Evolutionary conservation across 257 asterid species (phyloP).

Genomic region (Cruciata laevipes): DNA sequence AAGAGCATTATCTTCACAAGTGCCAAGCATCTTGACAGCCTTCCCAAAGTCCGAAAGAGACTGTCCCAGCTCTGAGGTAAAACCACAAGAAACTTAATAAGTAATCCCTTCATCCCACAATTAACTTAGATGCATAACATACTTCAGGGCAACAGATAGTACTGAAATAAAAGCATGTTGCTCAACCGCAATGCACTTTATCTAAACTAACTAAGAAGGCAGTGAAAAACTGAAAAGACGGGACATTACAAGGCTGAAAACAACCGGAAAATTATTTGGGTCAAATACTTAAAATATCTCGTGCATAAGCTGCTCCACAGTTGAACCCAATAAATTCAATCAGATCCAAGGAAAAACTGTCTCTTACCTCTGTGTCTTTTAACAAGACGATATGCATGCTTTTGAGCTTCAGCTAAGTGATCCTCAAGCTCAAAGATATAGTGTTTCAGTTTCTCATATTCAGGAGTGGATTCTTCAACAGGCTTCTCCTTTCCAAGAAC

Average conservation of each 20-base stretch:
- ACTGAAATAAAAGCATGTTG: neutral
- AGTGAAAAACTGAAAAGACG: neutral
- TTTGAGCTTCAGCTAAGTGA: slow-evolving; percentile 95
- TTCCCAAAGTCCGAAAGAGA: slow-evolving; percentile 86
- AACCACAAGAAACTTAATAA: slow-evolving; percentile 11
- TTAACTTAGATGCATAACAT: neutral
- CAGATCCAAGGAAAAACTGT: neutral
- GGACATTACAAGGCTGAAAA: neutral
- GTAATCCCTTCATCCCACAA: neutral
- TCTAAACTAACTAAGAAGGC: neutral
- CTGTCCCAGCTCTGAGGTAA: slow-evolving; percentile 72
- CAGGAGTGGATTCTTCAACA: slow-evolving; percentile 87
- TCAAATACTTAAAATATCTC: neutral
- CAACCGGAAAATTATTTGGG: neutral
- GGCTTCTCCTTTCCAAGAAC: slow-evolving; percentile 98
- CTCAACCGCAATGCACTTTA: neutral
- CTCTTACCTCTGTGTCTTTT: slow-evolving; percentile 85
- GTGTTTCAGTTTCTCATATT: slow-evolving; percentile 80
- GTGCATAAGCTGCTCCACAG: too few species aligned
- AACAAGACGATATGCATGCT: slow-evolving; percentile 93
- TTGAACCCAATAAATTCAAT: neutral
- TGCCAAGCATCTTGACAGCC: slow-evolving; percentile 88
- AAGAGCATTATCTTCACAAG: slow-evolving; percentile 69
- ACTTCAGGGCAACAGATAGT: neutral
- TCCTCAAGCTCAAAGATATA: slow-evolving; percentile 92